phyloP scores from a whole-genome alignment of 176 grass and related monocot genomes.

The Oryza rufipogon region DNA sequence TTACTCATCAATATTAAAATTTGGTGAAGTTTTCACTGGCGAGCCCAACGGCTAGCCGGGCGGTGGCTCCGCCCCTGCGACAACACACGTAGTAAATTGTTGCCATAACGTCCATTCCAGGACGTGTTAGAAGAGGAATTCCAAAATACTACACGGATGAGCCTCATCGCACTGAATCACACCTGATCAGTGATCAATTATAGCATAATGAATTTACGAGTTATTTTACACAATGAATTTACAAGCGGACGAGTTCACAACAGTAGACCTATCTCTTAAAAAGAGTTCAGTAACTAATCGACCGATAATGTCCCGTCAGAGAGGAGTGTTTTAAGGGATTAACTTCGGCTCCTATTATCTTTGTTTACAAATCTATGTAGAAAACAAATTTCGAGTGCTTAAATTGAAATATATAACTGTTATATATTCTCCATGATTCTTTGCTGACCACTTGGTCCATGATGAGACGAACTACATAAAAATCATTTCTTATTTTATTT shows the following conservation, averaged over 20 bases:
- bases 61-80: no score
- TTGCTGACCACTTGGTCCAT: no score
- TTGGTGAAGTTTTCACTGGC: no score
- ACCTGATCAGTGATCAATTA: slow-evolving; percentile 4
- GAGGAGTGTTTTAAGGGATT: neutral
- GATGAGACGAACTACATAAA: no score
- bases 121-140: neutral
- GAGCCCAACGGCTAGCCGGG: no score
- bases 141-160: neutral
- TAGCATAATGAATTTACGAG: neutral
- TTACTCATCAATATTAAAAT: no score
- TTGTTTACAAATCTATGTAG: no score
- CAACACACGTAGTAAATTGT: neutral
- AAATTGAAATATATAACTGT: no score
- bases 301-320: neutral
- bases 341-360: neutral
- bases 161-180: neutral
- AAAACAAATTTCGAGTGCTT: no score
- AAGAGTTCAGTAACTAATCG: neutral
- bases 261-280: neutral
- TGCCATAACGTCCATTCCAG: neutral
- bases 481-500: no score
- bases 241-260: no score
- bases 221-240: neutral
- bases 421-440: no score